phyloP scores from a whole-genome alignment of 306 rosid species.

The Pterocarpus macrocarpus region DNA sequence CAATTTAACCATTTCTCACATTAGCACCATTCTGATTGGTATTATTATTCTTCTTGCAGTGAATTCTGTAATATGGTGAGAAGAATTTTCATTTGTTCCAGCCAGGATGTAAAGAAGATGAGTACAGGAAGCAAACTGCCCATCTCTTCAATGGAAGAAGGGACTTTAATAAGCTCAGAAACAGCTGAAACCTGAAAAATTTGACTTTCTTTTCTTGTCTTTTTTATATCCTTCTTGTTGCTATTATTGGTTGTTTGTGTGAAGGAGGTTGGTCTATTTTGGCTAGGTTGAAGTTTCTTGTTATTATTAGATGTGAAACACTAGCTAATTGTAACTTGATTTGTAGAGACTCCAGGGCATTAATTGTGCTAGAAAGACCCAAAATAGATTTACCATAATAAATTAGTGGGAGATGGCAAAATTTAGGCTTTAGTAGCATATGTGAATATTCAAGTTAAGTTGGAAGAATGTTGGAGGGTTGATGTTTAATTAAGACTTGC shows the following conservation, averaged over 20 bases:
- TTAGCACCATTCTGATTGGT: conserved; percentile 3
- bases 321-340: conserved; percentile 67
- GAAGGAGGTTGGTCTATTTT: conserved; percentile 53
- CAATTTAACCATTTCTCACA: background rate
- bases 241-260: conserved; percentile 54
- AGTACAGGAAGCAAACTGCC: conserved; percentile 69
- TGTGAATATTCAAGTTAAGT: conserved; percentile 49
- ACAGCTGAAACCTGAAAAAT: conserved; percentile 64
- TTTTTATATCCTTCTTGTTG: conserved; percentile 45
- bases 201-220: conserved; percentile 25
- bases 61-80: conserved; percentile 91
- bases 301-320: conserved; percentile 52
- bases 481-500: conserved; percentile 23
- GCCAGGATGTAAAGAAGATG: conserved; percentile 85
- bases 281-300: conserved; percentile 49
- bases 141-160: conserved; percentile 72
- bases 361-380: conserved; percentile 36
- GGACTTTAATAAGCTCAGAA: conserved; percentile 66
- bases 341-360: conserved; percentile 56
- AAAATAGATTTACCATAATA: conserved; percentile 41
- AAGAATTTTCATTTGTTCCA: conserved; percentile 86
- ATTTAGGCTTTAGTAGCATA: conserved; percentile 45
- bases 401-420: conserved; percentile 43
- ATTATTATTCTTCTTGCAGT: conserved; percentile 55
- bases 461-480: conserved; percentile 33